Conservation (phyloP, 768 basidiomycete genomes). For the Lentinula boryana region DNA sequence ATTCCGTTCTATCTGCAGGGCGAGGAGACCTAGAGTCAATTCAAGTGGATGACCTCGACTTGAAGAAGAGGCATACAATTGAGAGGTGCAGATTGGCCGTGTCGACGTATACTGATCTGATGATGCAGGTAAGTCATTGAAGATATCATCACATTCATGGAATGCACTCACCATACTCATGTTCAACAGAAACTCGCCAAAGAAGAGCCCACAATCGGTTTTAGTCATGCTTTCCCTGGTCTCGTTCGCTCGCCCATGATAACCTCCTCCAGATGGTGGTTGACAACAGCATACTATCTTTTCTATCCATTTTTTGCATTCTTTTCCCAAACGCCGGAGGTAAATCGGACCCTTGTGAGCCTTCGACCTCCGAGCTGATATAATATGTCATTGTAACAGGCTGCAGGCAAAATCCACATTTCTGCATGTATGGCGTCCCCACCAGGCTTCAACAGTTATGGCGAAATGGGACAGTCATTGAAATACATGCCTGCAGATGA, state of each 20-base stretch:
- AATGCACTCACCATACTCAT: neutral
- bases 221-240: conserved; percentile 32
- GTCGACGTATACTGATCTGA: conserved; percentile 22
- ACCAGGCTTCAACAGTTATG: neutral
- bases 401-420: neutral
- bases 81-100: conserved; percentile 9
- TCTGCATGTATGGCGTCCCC: neutral
- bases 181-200: conserved; percentile 20
- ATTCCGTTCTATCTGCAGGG: conserved; percentile 18
- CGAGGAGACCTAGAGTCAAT: conserved; percentile 12
- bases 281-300: neutral
- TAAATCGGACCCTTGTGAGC: neutral
- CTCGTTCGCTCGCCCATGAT: neutral
- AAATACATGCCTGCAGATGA: neutral
- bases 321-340: neutral
- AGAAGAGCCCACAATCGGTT: conserved; percentile 23
- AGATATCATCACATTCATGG: conserved; percentile 1
- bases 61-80: conserved; percentile 21
- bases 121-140: conserved; percentile 10
- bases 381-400: neutral
- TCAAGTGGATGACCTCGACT: conserved; percentile 21
- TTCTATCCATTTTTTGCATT: neutral
- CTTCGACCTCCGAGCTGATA: neutral
- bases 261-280: neutral
- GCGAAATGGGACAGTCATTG: neutral